Evolutionary conservation across 148 eudicot species (phyloP).

Genomic region (Silene latifolia): DNA sequence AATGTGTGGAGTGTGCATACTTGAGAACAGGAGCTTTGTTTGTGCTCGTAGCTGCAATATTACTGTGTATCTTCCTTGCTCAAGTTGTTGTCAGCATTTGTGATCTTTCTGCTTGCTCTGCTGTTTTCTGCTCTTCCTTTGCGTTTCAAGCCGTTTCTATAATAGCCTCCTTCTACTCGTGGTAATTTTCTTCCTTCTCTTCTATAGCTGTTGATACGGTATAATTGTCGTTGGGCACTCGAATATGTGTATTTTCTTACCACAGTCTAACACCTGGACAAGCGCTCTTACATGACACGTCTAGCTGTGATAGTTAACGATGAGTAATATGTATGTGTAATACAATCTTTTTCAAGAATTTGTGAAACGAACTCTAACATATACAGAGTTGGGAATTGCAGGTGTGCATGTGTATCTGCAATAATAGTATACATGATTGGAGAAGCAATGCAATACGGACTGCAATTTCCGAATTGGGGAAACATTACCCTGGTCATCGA

Average conservation of each 20-base stretch:
- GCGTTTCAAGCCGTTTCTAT: background rate
- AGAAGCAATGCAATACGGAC: background rate
- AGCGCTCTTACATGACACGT: too few species aligned
- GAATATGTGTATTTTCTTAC: too few species aligned
- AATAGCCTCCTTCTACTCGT: background rate
- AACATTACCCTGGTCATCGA: background rate
- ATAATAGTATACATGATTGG: constrained; percentile 10
- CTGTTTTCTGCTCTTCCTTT: background rate
- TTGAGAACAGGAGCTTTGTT: background rate
- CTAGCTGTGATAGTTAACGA: too few species aligned
- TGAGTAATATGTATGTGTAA: too few species aligned
- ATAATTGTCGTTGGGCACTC: too few species aligned
- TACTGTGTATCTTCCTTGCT: background rate
- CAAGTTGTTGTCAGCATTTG: background rate
- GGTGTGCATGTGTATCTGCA: background rate
- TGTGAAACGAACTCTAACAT: too few species aligned
- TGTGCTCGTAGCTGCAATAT: background rate
- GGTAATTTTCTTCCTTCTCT: background rate
- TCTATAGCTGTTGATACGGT: too few species aligned
- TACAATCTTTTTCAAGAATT: too few species aligned
- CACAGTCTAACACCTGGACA: too few species aligned
- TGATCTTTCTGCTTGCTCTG: background rate
- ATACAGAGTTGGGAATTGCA: background rate
- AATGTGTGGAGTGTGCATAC: background rate
- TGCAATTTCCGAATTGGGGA: background rate